Conservation (phyloP, 805 yeast genomes). For the Millerago galiae region DNA sequence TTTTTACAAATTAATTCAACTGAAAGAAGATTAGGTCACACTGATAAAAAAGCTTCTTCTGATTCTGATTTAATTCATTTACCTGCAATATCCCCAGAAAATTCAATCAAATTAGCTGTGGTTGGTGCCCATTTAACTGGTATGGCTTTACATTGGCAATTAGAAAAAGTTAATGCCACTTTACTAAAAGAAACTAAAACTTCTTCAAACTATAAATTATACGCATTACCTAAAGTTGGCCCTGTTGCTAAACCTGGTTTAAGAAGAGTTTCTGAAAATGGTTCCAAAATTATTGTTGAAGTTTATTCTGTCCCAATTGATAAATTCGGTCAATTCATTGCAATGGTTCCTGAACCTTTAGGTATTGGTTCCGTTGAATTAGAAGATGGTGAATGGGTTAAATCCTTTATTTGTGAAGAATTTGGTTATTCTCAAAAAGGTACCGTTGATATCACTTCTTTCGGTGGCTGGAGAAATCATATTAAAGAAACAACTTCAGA, state of each 20-base stretch:
- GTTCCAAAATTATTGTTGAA: slow-evolving; percentile 66
- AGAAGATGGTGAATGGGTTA: slow-evolving; percentile 74
- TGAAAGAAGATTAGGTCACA: slow-evolving; percentile 53
- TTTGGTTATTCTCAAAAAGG: slow-evolving; percentile 68
- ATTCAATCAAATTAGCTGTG: slow-evolving; percentile 60
- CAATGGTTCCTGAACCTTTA: slow-evolving; percentile 89
- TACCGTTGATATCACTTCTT: slow-evolving; percentile 73
- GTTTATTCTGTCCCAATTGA: slow-evolving; percentile 77
- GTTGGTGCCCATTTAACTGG: slow-evolving; percentile 95
- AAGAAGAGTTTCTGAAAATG: slow-evolving; percentile 45
- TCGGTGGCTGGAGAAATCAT: slow-evolving; percentile 84
- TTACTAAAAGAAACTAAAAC: slow-evolving; percentile 64
- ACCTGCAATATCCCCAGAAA: slow-evolving; percentile 35
- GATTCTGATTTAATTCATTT: slow-evolving; percentile 39
- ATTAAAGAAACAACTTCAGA: slow-evolving; percentile 29
- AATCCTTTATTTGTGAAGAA: slow-evolving; percentile 94
- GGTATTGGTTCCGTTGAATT: slow-evolving; percentile 93
- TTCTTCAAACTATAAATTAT: slow-evolving; percentile 63
- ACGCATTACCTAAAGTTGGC: slow-evolving; percentile 76
- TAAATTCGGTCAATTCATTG: slow-evolving; percentile 73
- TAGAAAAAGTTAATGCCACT: slow-evolving; percentile 74
- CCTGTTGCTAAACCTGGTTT: slow-evolving; percentile 89
- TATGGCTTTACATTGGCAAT: slow-evolving; percentile 89
- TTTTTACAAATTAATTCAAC: slow-evolving; percentile 47
- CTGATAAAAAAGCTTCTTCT: slow-evolving; percentile 24